These are phyloP conservation scores for Monosporozyma solicola DNA, from an alignment of 805 yeast species.

Conservation along the genomic window DNA sequence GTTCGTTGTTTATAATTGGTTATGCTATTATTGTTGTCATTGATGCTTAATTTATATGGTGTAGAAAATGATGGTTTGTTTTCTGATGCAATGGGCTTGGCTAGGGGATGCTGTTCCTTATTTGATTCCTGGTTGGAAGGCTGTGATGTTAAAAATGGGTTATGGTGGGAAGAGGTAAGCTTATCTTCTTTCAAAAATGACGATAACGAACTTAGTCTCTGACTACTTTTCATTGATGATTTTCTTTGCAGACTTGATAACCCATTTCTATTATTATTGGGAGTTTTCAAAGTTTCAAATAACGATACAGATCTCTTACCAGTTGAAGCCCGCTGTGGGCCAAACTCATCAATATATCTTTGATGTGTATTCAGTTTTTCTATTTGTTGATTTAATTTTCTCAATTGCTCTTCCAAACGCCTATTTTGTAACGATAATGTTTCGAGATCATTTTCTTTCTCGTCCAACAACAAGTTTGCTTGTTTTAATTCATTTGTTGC, in stretches of 20 bases:
- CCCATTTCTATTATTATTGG: not conserved
- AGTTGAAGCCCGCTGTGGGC: not conserved
- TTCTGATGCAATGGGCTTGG: not conserved
- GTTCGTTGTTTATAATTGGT: not conserved
- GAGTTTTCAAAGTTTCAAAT: constrained; percentile 12
- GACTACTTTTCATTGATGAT: constrained; percentile 1
- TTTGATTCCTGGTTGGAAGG: not conserved
- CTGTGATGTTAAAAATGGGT: not conserved
- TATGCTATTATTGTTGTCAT: not conserved
- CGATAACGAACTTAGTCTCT: constrained; percentile 1
- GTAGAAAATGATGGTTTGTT: not conserved
- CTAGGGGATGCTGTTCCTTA: not conserved
- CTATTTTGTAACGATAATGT: constrained; percentile 46
- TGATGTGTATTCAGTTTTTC: constrained; percentile 17
- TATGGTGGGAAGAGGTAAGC: not conserved
- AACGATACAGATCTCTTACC: constrained; percentile 5
- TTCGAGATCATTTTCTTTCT: constrained; percentile 50
- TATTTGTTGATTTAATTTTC: constrained; percentile 15
- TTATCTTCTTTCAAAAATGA: not conserved
- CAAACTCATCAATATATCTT: constrained; percentile 4
- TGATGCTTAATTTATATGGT: not conserved
- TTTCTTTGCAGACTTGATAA: not conserved
- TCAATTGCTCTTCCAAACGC: constrained; percentile 46
- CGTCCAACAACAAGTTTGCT: constrained; percentile 46
- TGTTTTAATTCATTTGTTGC: constrained; percentile 57